Conservation (phyloP, 2,329 filamentous ascomycete genomes). For the Mollisiaceae sp. region DNA sequence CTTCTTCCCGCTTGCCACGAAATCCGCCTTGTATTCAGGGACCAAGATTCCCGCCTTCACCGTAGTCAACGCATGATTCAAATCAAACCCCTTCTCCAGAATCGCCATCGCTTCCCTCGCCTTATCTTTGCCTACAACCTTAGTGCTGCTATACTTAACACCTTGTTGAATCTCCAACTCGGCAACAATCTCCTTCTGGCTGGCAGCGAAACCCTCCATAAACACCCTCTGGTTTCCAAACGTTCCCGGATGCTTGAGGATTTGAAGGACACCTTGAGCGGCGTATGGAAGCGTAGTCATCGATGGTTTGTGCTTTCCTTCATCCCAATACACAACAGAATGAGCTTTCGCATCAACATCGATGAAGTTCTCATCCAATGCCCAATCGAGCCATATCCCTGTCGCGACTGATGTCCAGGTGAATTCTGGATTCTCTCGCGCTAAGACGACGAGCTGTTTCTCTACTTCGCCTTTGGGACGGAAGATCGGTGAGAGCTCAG, state of each 20-base stretch:
- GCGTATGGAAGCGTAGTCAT: constrained; percentile 13
- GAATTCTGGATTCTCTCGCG: neutral
- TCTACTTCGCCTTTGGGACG: neutral
- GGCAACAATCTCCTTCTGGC: constrained; percentile 5
- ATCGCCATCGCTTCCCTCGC: neutral
- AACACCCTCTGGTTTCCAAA: constrained; percentile 15
- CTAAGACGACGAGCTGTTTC: neutral
- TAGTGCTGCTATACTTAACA: constrained; percentile 8
- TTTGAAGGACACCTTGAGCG: constrained; percentile 6
- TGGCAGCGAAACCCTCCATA: constrained; percentile 5
- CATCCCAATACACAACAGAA: constrained; percentile 12
- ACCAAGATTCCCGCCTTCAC: constrained; percentile 4
- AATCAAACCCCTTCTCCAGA: constrained; percentile 3
- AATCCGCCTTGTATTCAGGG: constrained; percentile 12
- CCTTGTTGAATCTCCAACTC: constrained; percentile 10
- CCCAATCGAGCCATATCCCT: constrained; percentile 1
- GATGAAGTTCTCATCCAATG: neutral
- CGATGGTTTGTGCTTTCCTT: constrained; percentile 7
- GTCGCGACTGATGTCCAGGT: neutral
- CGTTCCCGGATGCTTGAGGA: neutral
- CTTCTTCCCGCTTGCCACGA: constrained; percentile 13
- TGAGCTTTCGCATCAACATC: constrained; percentile 7
- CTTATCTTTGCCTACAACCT: neutral
- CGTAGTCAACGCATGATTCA: neutral
- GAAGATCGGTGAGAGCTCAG: neutral